Base-by-base conservation (phyloP, 1,284 basidiomycete genomes). In the Apiotrichum veenhuisii region DNA sequence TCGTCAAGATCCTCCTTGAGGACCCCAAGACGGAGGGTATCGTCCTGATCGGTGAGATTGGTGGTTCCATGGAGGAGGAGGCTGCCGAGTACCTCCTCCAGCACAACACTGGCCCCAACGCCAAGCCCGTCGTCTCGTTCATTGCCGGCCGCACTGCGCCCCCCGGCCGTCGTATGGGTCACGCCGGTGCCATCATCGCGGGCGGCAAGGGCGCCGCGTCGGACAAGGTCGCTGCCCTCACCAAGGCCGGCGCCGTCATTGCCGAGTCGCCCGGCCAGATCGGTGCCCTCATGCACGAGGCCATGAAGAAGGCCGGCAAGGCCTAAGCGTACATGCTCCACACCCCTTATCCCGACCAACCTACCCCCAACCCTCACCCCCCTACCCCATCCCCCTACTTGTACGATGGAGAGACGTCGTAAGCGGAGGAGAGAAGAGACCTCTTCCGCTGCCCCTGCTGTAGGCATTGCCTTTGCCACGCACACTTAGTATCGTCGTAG, bases 31-130 rank as follows among this genome's bases (percentile, higher is more conserved):
- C 93, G 2, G 85, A 96, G 80, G 93, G 92, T 69, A 94, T 99
- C 65, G 95, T 99, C 55, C 82, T 98, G 66, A 99, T 99, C 70
- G 96, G 96, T 66, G 96, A 99, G 79, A 99, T 99, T 70, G 96
- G 96, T 68, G 96, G 96, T 27, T 88, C 89, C 20, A 98, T 98
- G 94, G 96, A 99, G 80, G 96, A 99, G 77, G 95, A 98, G 67
- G 96, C 96, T 18, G 96, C 96, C 5, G 96, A 94, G 70, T 96
- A 94, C 79, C 82, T 99, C 56, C 87, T 89, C 75, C 82, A 85
- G 77, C 88, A 91, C 82, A 99, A 99, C 84, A 89, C 91, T 79
- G 91, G 88, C 43, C 79, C 80, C 61, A 83, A 88, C 69, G 91
- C 91, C 63, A 98, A 98, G 79, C 96, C 96, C 54, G 92, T 98